Conservation (phyloP, 257 asterid genomes). For the Coffea eugenioides region DNA sequence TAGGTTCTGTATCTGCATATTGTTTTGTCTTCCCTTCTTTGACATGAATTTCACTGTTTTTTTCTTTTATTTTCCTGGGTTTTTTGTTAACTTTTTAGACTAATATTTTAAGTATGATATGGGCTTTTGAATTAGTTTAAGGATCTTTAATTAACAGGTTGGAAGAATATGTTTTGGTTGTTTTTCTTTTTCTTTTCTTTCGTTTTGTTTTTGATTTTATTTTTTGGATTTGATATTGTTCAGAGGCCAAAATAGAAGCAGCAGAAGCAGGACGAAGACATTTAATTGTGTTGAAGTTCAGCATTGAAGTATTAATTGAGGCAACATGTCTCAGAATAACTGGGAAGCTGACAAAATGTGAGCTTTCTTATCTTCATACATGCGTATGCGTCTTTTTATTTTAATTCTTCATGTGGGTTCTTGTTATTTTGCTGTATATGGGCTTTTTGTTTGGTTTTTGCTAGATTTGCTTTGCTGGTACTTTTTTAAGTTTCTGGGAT, state of each 20-base stretch:
- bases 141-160: constrained; percentile 12
- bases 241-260: constrained; percentile 24
- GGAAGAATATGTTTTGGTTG: background rate
- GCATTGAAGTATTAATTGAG: constrained; percentile 26
- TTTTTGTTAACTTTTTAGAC: background rate
- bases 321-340: constrained; percentile 88
- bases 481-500: constrained; percentile 24
- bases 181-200: background rate
- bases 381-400: constrained; percentile 1
- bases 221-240: background rate
- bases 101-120: background rate
- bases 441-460: constrained; percentile 20
- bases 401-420: constrained; percentile 15
- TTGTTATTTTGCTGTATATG: constrained; percentile 14
- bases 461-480: constrained; percentile 30
- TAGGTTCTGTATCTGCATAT: background rate
- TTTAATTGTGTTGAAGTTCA: constrained; percentile 38
- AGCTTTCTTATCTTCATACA: constrained; percentile 24
- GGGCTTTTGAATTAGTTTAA: background rate
- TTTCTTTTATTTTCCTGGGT: too few relatives aligned
- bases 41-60: background rate
- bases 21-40: constrained; percentile 2
- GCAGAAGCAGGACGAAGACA: constrained; percentile 23
- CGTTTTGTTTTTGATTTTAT: background rate
- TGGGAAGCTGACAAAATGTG: constrained; percentile 99